Evolutionary conservation across 2,329 filamentous ascomycete genomes (phyloP).

Genomic region (Venturia carpophila): DNA sequence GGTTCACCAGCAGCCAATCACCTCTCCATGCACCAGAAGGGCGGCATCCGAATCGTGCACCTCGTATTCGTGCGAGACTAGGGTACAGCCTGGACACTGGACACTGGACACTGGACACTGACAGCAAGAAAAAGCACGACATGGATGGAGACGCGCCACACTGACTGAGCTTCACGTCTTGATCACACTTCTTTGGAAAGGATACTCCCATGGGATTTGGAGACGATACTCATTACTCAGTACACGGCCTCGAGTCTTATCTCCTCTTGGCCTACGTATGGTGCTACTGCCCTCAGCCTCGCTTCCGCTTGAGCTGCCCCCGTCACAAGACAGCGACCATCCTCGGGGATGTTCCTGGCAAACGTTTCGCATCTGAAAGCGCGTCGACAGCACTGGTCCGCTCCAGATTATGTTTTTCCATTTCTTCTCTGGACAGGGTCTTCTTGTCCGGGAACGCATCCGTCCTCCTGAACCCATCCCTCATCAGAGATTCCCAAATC

Average conservation of each 20-base stretch:
- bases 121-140: background rate
- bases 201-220: background rate
- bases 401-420: background rate
- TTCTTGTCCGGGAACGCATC: no score
- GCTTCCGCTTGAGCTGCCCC: background rate
- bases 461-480: no score
- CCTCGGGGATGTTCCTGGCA: background rate
- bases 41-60: constrained; percentile 5
- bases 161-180: no score
- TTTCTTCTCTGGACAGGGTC: background rate
- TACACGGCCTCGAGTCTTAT: background rate
- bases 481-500: no score
- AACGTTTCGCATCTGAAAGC: background rate
- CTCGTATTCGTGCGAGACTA: background rate
- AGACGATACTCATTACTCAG: background rate
- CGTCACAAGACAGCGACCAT: background rate
- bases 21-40: background rate
- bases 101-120: no score
- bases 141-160: no score
- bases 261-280: constrained; percentile 8
- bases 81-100: background rate
- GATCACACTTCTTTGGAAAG: no score
- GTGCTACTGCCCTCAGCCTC: background rate
- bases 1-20: constrained; percentile 2
- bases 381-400: no score